Percentiles rank a stretch among this genome's conserved stretches.
Conservation (phyloP, 1,284 basidiomycete species). For the Ustilago cynodontis region DNA sequence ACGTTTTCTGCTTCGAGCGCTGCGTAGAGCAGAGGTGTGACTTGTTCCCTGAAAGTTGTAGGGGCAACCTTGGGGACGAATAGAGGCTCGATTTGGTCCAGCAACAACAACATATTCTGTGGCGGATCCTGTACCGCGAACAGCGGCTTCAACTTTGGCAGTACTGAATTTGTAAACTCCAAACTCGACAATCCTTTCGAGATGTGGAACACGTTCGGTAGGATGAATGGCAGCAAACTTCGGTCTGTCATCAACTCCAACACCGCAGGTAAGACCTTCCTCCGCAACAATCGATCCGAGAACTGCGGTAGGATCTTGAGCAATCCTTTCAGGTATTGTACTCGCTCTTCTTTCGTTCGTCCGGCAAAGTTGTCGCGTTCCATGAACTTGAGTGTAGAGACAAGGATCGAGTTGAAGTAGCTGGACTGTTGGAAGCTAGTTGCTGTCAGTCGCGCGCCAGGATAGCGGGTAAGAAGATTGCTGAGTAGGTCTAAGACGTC, state of each 20-base stretch:
- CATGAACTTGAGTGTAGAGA: conserved; percentile 95
- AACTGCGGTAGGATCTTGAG: conserved; percentile 85
- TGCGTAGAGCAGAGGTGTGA: conserved; percentile 93
- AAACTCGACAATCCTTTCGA: conserved; percentile 76
- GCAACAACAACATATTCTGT: conserved; percentile 76
- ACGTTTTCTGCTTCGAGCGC: conserved; percentile 85
- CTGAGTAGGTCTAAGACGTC: conserved; percentile 62
- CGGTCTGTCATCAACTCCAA: conserved; percentile 71
- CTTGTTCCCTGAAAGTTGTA: conserved; percentile 86
- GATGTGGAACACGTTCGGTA: conserved; percentile 98
- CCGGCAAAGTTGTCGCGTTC: conserved; percentile 94
- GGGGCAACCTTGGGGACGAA: conserved; percentile 92
- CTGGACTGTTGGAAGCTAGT: conserved; percentile 81
- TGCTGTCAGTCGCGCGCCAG: conserved; percentile 80
- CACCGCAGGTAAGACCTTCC: conserved; percentile 89
- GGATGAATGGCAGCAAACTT: conserved; percentile 83
- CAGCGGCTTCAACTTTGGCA: conserved; percentile 89
- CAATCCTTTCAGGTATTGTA: conserved; percentile 88
- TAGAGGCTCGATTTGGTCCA: conserved; percentile 85
- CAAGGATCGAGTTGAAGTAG: conserved; percentile 94
- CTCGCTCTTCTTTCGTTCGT: conserved; percentile 93
- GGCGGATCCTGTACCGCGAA: conserved; percentile 94
- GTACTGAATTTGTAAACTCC: conserved; percentile 84
- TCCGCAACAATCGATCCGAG: conserved; percentile 84
- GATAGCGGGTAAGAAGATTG: conserved; percentile 76